These are phyloP conservation scores for Oemleria cerasiformis DNA, from an alignment of 306 rosid genomes.

Conservation along the genomic window DNA sequence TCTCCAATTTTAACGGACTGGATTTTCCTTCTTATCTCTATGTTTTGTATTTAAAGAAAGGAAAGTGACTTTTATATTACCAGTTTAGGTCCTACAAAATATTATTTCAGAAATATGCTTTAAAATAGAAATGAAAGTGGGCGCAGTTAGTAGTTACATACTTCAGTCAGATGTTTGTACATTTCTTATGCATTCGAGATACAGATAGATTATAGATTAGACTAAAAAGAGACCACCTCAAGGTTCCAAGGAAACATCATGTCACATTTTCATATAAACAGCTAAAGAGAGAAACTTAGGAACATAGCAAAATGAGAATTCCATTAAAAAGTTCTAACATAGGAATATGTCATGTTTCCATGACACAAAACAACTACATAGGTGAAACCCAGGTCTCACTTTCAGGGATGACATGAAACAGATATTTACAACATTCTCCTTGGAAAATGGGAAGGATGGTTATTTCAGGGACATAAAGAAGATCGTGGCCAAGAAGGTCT, in stretches of 20 bases:
- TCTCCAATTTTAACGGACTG: background rate
- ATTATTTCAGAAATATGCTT: too few species aligned
- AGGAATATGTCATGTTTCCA: background rate
- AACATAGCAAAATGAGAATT: background rate
- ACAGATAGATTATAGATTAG: too few species aligned
- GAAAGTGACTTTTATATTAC: too few species aligned
- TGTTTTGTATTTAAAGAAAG: background rate
- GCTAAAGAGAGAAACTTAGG: background rate
- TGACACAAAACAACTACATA: background rate
- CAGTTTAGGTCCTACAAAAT: too few species aligned
- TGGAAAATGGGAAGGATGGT: background rate
- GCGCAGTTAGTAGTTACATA: too few species aligned
- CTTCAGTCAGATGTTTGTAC: too few species aligned
- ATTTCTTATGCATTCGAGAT: too few species aligned
- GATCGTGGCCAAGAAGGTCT: slow-evolving; percentile 61
- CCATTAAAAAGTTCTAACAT: background rate
- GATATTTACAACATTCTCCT: background rate
- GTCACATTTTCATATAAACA: too few species aligned
- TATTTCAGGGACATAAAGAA: slow-evolving; percentile 15
- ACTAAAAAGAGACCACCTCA: too few species aligned
- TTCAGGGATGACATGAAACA: background rate
- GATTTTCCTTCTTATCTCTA: background rate
- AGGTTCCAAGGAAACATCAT: too few species aligned
- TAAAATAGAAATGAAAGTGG: too few species aligned
- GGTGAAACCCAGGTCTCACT: background rate